Evolutionary conservation across 164 flowering plant genomes (phyloP), one percentile per base, ranked within the genome.

Genomic region (Piper longum): DNA sequence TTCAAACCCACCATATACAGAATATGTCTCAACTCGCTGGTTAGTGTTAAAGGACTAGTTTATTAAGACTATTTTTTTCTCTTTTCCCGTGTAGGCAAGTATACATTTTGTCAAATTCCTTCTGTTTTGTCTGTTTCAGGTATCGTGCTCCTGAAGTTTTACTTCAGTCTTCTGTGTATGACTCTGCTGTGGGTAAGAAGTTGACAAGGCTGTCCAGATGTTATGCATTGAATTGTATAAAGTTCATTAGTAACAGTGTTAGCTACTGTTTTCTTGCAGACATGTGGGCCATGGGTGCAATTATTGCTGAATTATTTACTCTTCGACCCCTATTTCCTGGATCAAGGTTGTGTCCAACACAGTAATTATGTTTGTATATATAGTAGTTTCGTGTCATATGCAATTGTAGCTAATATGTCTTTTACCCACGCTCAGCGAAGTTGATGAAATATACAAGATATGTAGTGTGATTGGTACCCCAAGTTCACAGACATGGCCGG

Each of bases 271-370:
- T 18, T 1, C 16, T 26, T 65, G 17, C 77, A 92, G 98, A 92
- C 75, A 88, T 89, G 95, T 92, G 98, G 98, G 98, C 97, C 11
- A 93, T 93, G 99, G 99, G 99, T 65, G 97, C 97, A 57, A 93
- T 90, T 57, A 88, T 90, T 91, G 91, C 97, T 67, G 99, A 93
- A 62, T 56, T 93, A 73, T 82, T 93, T 59, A 78, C 91, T 62
- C 89, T 90, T 0, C 84, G 90, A 41, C 97, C 99, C 42, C 89
- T 93, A 45, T 93, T 93, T 67, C 95, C 91, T 5, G 99, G 99
- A 59, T 77, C 81, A 54, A 89, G 96, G 98, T 87, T 40, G 42
- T 42, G 16, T 17, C 16, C 55, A 17, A 13, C 16, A 1, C 9
- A 14, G 7, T 41, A 16, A 4, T 63, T 40, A 7, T 42, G 14